phyloP scores from a whole-genome alignment of 352 stramenopile species.

The Phytopythium vexans region DNA sequence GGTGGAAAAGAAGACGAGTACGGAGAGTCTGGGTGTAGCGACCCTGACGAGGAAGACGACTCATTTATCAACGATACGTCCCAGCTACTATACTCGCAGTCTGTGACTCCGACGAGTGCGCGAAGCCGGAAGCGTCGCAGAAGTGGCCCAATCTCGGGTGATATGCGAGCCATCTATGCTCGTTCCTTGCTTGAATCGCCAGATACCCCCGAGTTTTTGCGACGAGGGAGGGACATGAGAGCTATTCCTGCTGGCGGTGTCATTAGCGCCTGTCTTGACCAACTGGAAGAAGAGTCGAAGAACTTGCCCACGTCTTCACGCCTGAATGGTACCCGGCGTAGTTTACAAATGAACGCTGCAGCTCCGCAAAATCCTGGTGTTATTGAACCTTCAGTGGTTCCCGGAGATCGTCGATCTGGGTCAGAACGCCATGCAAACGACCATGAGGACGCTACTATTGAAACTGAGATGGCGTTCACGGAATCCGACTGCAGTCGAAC shows the following conservation, averaged over 20 bases:
- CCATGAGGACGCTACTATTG: too few species aligned
- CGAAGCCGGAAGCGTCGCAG: slow-evolving; percentile 2
- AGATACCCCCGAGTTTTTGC: slow-evolving; percentile 25
- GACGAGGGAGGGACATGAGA: slow-evolving; percentile 31
- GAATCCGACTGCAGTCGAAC: too few species aligned
- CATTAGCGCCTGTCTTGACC: slow-evolving; percentile 58
- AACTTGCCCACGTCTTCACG: background rate
- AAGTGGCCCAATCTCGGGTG: slow-evolving; percentile 28
- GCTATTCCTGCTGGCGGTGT: slow-evolving; percentile 52
- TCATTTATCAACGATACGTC: slow-evolving; percentile 86
- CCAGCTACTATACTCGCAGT: slow-evolving; percentile 75
- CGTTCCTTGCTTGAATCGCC: slow-evolving; percentile 64
- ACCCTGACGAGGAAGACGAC: slow-evolving; percentile 38
- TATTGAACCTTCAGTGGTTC: too few species aligned
- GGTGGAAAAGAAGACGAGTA: slow-evolving; percentile 68
- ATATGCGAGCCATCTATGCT: slow-evolving; percentile 82
- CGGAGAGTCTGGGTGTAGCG: slow-evolving; percentile 39
- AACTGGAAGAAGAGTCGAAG: slow-evolving; percentile 20
- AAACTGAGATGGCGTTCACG: background rate
- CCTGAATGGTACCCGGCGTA: too few species aligned
- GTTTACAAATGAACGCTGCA: too few species aligned
- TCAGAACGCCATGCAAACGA: too few species aligned
- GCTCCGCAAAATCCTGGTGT: too few species aligned
- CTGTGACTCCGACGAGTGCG: slow-evolving; percentile 5
- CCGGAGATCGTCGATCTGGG: too few species aligned